Evolutionary conservation across 148 eudicot species (phyloP).

Genomic region (Amaranthus hypochondriacus): DNA sequence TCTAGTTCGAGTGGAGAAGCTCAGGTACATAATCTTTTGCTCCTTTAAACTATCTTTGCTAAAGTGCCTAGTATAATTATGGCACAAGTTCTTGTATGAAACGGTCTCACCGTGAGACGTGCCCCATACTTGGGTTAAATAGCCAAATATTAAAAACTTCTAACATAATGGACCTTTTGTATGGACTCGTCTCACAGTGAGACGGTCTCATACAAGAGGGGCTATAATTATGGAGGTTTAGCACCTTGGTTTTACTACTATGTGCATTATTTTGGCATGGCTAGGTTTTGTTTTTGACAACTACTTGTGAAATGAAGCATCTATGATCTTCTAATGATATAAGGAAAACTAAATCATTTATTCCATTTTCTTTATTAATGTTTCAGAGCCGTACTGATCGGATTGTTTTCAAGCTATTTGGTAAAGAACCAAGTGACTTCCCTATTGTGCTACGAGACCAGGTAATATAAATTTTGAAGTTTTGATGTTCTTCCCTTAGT

Average conservation of each 20-base stretch:
- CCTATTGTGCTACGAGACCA: constrained; percentile 60
- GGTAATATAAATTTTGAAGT: constrained; percentile 32
- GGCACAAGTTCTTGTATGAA: no score
- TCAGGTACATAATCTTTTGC: constrained; percentile 43
- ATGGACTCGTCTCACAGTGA: no score
- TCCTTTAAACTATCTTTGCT: background rate
- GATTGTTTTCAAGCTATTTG: constrained; percentile 85
- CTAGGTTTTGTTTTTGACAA: background rate
- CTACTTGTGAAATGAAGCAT: background rate
- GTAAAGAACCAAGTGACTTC: constrained; percentile 83
- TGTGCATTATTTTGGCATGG: background rate
- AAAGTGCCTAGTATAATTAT: background rate
- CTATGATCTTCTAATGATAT: background rate
- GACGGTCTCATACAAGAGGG: background rate
- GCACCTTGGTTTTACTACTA: background rate
- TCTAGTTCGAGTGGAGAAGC: constrained; percentile 86
- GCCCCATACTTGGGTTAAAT: no score
- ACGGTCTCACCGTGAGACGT: no score
- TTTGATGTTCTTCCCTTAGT: background rate
- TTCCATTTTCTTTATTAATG: constrained; percentile 5
- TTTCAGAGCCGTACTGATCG: constrained; percentile 79
- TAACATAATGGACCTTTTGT: no score
- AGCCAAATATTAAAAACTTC: no score
- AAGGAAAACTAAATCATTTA: background rate
- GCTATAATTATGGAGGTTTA: background rate